Evolutionary conservation across 2,329 filamentous ascomycete genomes (phyloP).

Genomic region (Diaporthe caulivora): DNA sequence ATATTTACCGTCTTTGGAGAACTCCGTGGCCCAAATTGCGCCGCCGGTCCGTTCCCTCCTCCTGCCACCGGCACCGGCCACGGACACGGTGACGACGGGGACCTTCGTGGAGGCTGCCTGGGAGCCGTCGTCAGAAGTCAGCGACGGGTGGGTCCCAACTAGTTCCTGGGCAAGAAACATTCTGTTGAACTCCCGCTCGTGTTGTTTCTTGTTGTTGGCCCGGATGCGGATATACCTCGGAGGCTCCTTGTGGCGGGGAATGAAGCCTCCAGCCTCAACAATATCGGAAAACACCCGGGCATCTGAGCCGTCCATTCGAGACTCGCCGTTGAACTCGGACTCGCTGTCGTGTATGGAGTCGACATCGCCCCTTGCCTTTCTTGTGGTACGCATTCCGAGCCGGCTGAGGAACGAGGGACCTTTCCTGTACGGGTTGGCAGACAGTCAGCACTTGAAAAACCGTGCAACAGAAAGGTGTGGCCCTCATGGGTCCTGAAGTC

Average conservation of each 20-base stretch:
- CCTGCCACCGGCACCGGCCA: constrained; percentile 52
- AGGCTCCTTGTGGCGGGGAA: constrained; percentile 88
- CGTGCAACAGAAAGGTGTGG: neutral
- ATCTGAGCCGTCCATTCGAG: constrained; percentile 83
- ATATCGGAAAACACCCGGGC: constrained; percentile 85
- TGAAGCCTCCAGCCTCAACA: constrained; percentile 79
- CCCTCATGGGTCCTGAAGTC: neutral
- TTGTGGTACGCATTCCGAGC: constrained; percentile 76
- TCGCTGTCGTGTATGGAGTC: constrained; percentile 65
- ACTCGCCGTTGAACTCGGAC: constrained; percentile 76
- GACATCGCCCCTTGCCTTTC: constrained; percentile 76
- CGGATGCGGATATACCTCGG: constrained; percentile 91
- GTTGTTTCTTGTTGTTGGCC: constrained; percentile 78
- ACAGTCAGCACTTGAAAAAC: constrained; percentile 25
- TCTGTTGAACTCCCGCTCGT: constrained; percentile 81
- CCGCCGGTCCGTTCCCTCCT: constrained; percentile 62
- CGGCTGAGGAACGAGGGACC: constrained; percentile 91
- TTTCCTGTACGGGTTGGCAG: constrained; percentile 69
- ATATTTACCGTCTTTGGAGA: constrained; percentile 91
- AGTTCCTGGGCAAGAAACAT: constrained; percentile 94
- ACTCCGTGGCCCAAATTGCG: constrained; percentile 92
- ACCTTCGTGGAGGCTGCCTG: constrained; percentile 38
- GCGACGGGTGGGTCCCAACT: constrained; percentile 64
- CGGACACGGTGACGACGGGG: constrained; percentile 46
- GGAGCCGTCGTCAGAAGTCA: constrained; percentile 44